Conservation (phyloP, 495 filamentous ascomycete genomes). For the Penicillium longicatenatum region DNA sequence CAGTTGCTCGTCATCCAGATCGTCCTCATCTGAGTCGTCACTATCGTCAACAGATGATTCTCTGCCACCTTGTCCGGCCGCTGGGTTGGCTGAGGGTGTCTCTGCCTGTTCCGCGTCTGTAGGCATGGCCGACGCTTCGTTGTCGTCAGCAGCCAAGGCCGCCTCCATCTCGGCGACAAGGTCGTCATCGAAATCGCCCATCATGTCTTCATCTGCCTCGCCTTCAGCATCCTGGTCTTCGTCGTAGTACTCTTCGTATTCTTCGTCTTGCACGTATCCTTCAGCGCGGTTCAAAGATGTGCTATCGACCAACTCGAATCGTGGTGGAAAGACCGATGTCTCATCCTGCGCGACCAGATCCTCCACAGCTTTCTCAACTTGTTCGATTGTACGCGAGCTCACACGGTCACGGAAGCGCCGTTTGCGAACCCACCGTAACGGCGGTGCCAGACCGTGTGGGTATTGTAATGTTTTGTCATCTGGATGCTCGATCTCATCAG, state of each 20-base stretch:
- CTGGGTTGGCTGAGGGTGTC: conserved; percentile 37
- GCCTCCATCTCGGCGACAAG: conserved; percentile 57
- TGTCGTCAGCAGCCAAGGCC: conserved; percentile 54
- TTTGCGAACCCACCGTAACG: conserved; percentile 82
- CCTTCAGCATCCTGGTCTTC: conserved; percentile 60
- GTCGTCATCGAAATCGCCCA: conserved; percentile 64
- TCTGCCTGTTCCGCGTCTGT: conserved; percentile 28
- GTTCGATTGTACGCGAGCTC: conserved; percentile 82
- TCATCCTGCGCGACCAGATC: conserved; percentile 71
- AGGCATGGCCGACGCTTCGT: conserved; percentile 21
- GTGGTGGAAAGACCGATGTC: conserved; percentile 52
- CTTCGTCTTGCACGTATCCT: conserved; percentile 43
- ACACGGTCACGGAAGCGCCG: conserved; percentile 79
- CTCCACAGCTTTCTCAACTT: conserved; percentile 81
- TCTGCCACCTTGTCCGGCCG: conserved; percentile 22
- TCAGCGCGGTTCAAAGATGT: conserved; percentile 54
- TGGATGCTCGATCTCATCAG: conserved; percentile 60
- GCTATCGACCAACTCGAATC: conserved; percentile 67
- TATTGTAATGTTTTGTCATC: conserved; percentile 69
- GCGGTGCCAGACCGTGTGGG: conserved; percentile 90
- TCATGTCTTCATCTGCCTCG: conserved; percentile 48
- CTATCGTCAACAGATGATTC: conserved; percentile 50
- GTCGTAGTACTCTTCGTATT: conserved; percentile 53
- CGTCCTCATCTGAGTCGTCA: conserved; percentile 62
- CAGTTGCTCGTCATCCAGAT: conserved; percentile 57